phyloP scores from a whole-genome alignment of 352 stramenopile genomes.

The Hyphochytrium catenoides region DNA sequence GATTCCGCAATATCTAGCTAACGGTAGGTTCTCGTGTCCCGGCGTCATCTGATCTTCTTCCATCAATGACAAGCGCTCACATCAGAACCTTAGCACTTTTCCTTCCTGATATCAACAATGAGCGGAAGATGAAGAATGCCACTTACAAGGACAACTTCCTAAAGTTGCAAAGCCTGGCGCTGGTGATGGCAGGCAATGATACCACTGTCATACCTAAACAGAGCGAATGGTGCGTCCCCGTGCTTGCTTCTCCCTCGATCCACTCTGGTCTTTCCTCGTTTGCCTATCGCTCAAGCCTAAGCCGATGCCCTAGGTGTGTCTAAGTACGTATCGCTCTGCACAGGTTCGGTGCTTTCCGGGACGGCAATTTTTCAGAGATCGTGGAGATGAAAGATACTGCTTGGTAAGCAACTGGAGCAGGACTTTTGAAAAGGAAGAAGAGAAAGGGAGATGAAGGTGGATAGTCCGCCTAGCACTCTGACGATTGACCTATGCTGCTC shows the following conservation, averaged over 20 bases:
- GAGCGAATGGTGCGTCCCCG: constrained; percentile 31
- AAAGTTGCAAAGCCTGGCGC: constrained; percentile 54
- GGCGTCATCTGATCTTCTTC: no score
- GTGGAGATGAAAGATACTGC: constrained; percentile 69
- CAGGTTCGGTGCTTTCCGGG: constrained; percentile 56
- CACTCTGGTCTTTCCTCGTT: no score
- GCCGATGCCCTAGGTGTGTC: no score
- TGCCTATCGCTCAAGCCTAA: no score
- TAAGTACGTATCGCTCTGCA: no score
- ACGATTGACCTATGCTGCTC: no score
- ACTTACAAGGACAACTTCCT: constrained; percentile 68
- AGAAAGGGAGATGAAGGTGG: no score
- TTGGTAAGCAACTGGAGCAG: no score
- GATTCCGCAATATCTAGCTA: constrained; percentile 31
- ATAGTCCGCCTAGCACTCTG: no score
- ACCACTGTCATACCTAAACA: constrained; percentile 54
- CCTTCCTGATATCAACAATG: constrained; percentile 69
- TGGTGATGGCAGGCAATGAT: constrained; percentile 64
- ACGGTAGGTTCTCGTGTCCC: constrained; percentile 16
- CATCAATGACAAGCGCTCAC: not conserved
- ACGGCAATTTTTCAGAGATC: constrained; percentile 33
- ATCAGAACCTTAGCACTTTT: constrained; percentile 21
- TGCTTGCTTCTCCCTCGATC: no score
- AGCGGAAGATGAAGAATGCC: constrained; percentile 32
- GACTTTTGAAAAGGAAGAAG: no score